These are phyloP conservation scores for Boletus huronensis DNA, from an alignment of 768 basidiomycete genomes.

Conservation along the genomic window DNA sequence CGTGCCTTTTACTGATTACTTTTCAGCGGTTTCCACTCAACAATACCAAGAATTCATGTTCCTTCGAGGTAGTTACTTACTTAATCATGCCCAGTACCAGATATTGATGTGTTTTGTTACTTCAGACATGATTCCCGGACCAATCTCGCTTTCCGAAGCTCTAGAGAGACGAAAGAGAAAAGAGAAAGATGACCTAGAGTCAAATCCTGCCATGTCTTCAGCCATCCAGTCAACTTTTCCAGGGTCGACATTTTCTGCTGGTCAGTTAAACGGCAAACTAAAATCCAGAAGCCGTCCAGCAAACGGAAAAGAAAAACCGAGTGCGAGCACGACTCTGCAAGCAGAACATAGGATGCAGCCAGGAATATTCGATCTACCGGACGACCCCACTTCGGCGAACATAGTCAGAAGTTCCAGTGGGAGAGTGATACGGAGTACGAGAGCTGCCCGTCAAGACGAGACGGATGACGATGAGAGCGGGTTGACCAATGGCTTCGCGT, in stretches of 20 bases:
- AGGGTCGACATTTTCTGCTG: slow-evolving; percentile 17
- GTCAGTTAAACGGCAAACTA: slow-evolving; percentile 31
- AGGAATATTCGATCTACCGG: slow-evolving; percentile 16
- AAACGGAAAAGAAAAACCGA: slow-evolving; percentile 31
- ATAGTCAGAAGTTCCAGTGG: slow-evolving; percentile 30
- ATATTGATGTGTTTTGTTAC: slow-evolving; percentile 2
- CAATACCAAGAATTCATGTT: slow-evolving; percentile 71
- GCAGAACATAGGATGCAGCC: slow-evolving; percentile 22
- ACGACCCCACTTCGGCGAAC: slow-evolving; percentile 16
- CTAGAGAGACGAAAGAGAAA: slow-evolving; percentile 50
- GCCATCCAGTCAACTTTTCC: slow-evolving; percentile 29
- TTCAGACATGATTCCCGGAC: slow-evolving; percentile 64
- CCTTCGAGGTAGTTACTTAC: slow-evolving; percentile 49
- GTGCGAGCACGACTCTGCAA: slow-evolving; percentile 28
- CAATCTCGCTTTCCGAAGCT: slow-evolving; percentile 59
- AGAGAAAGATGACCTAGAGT: slow-evolving; percentile 55
- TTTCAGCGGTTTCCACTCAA: slow-evolving; percentile 52
- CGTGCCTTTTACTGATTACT: slow-evolving; percentile 3
- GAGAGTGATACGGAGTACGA: slow-evolving; percentile 31
- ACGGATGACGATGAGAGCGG: slow-evolving; percentile 23
- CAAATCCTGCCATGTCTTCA: slow-evolving; percentile 50
- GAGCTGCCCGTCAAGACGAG: slow-evolving; percentile 26
- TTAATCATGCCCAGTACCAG: background rate
- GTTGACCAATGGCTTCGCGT: slow-evolving; percentile 22
- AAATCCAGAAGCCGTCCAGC: slow-evolving; percentile 40